Evolutionary conservation across 768 basidiomycete species (phyloP), one percentile per base, ranked within the genome.

Genomic region (Collybia sp.): DNA sequence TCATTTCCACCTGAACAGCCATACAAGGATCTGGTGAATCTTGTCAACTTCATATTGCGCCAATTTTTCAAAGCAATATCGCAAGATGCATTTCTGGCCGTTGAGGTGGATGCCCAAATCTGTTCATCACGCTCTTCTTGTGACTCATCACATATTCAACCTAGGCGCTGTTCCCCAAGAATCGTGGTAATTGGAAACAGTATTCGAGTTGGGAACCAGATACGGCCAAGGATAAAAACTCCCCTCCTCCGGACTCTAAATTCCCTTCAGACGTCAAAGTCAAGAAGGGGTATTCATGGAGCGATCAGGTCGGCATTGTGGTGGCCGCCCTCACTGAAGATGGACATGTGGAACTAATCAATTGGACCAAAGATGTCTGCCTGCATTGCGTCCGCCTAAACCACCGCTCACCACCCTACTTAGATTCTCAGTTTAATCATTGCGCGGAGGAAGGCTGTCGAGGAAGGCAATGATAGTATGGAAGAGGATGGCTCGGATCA

Each of bases 51-150:
- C 66, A 74, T 97, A 50, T 74, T 97, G 48, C 82, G 90, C 18
- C 83, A 86, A 60, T 98, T 98, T 74, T 98, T 99, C 82, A 98
- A 96, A 63, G 79, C 83, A 6, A 74, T 93, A 40, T 77, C 80
- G 44, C 82, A 90, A 52, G 86, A 96, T 50, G 75, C 89, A 0
- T 88, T 97, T 68, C 72, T 97, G 40, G 78, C 91, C 49, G 76
- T 97, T 50, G 93, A 98, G 76, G 93, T 93, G 56, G 70, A 66
- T 54, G 48, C 48, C 44, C 45, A 18, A 49, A 35, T 47, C 33
- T 50, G 19, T 37, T 40, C 50, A 43, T 46, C 38, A 11, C 39
- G 36, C 19, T 18, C 2, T 35, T 30, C 20, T 33, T 43, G 30
- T 41, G 18, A 38, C 39, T 44, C 35, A 19, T n/a, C 33, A 8